Evolutionary conservation across 1,284 basidiomycete species (phyloP), one percentile per base, ranked within the genome.

Genomic region (Ceratobasidium sp.): DNA sequence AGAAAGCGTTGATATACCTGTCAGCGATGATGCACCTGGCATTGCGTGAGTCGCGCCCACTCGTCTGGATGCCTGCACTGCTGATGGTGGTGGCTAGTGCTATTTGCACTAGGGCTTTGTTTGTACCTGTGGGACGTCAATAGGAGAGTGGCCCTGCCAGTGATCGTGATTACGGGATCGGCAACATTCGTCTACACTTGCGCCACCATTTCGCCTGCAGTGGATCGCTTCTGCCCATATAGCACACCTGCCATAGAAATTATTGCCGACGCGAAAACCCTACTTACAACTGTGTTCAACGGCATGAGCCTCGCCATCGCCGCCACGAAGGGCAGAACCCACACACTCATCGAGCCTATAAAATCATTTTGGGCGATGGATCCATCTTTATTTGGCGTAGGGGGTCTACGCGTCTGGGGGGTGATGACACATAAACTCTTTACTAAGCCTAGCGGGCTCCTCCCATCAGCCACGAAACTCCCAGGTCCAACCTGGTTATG

Each of bases 141-240:
- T 25, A 3, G 18, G 14, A 16, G 12, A 1, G 63, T 67, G 7
- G 51, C 49, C 9, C 1, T 67, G 5, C 51, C 51, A 3, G 63
- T 67, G 7, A 54, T 53, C 25, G 16, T 56, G 3, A 28, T 67
- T 5, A 54, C 51, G 6, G 5, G 2, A 1, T 2, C n/a, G 4
- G 63, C 38, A 8, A 23, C 51, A 1, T 6, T 23, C 0, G 14
- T 67, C 9, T 67, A 67, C 30, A 16, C 28, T 2, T 11, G 7
- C 1, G 48, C 30, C 2, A 63, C 46, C 1, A 12, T 63, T 18
- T 23, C 36, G 28, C 46, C 61, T 4, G 12, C 28, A 0, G 21
- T 54, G n/a, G 38, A 54, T 38, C n/a, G 21, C n/a, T 56, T 54
- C 51, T 67, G 63, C 36, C 63, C 63, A 28, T 67, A 67, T 46